Evolutionary conservation across 2,329 filamentous ascomycete genomes (phyloP).

Genomic region (Botrytis galanthina): DNA sequence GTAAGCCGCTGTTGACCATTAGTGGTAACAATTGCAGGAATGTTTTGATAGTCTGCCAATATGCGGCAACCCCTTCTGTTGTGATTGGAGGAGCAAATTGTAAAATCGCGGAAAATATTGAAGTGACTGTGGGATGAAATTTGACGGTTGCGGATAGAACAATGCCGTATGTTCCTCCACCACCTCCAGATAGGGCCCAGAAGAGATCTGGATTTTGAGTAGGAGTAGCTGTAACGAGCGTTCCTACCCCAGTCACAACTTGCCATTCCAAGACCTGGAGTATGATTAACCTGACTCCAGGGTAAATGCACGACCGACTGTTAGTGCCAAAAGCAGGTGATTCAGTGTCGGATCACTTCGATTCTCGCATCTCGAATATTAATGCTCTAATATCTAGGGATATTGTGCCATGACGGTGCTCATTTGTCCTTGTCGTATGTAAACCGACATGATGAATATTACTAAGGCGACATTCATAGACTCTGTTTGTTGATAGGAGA

Average conservation of each 20-base stretch:
- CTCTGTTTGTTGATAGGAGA: no score
- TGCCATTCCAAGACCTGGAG: conserved; percentile 52
- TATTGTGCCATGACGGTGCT: no score
- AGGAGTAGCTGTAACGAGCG: conserved; percentile 47
- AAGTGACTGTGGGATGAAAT: not conserved
- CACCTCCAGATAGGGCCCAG: conserved; percentile 61
- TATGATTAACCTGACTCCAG: no score
- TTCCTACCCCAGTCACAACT: conserved; percentile 51
- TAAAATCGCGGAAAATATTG: not conserved
- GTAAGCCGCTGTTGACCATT: not conserved
- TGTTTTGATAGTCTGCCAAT: conserved; percentile 4
- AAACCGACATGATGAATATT: no score
- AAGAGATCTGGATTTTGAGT: conserved; percentile 54
- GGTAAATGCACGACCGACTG: no score
- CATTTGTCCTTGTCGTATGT: no score
- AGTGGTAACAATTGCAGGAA: conserved; percentile 4
- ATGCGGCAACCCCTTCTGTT: not conserved
- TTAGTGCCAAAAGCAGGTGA: no score
- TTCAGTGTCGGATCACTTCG: no score
- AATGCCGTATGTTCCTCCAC: conserved; percentile 56
- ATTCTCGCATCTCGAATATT: no score
- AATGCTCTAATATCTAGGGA: no score
- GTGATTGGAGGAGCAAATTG: conserved; percentile 4
- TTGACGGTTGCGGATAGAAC: conserved; percentile 50
- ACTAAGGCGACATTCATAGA: no score